Evolutionary conservation across 768 basidiomycete species (phyloP), one percentile per base, ranked within the genome.

Genomic region (Lepiota subincarnata): DNA sequence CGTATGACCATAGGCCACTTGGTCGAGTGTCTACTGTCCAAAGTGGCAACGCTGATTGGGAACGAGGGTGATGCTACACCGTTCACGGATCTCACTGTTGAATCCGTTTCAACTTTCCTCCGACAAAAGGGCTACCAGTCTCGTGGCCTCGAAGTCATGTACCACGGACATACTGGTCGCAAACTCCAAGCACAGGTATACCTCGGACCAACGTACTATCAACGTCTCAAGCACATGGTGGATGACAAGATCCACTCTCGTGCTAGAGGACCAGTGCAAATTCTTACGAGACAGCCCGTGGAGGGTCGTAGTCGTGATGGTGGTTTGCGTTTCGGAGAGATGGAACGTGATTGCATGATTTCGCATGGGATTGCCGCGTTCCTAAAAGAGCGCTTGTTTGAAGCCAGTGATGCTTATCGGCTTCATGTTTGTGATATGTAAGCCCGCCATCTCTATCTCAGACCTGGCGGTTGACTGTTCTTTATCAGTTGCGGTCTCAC

Each of bases 301-400:
- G 97, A 99, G 67, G 97, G 97, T 81, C 82, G 97, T 70, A 93
- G 90, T 81, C 83, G 97, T 73, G 97, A 98, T 65, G 97, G 97
- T 77, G 97, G 97, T 70, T 73, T 99, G 58, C 93, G 97, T 64
- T 99, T 99, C 78, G 97, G 97, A 78, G 97, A 99, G 80, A 99
- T 99, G 97, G 97, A 99, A 67, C 91, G 93, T 68, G 96, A 98
- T 82, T 98, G 97, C 69, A 99, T 99, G 97, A 96, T 99, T 57
- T 97, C 97, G 19, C 97, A 99, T 74, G 97, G 97, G 67, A 94
- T 98, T 59, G 96, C 97, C 42, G 92, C 84, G 1, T 98, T 98
- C 84, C 71, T 98, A 71, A 98, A 98, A 73, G 97, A 98, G 74
- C 87, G 97, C 54, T 76, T 98, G 68, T 94, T 94, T 62, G 92